phyloP scores from a whole-genome alignment of 164 flowering plant species.

The Stephania yunnanensis region DNA sequence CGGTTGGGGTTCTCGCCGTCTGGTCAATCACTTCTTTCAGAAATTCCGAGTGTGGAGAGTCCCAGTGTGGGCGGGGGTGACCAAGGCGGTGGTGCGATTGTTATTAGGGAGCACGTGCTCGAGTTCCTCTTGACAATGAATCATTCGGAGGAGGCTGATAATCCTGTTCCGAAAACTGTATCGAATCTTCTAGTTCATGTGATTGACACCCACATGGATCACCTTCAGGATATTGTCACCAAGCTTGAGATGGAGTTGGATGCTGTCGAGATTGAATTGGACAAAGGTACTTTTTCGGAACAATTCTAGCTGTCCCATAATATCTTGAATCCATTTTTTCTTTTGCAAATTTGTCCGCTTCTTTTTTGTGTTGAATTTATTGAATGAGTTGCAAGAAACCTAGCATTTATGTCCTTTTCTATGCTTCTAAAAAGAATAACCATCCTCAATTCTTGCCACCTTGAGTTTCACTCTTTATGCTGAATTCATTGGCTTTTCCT shows the following conservation, averaged over 20 bases:
- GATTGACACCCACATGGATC: slow-evolving; percentile 90
- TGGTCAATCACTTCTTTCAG: slow-evolving; percentile 79
- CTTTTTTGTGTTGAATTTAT: too few species aligned
- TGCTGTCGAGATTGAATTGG: slow-evolving; percentile 80
- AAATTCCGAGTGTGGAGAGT: slow-evolving; percentile 80
- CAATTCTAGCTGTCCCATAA: not conserved
- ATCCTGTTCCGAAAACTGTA: slow-evolving; percentile 82
- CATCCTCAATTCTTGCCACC: not conserved
- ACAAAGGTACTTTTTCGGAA: slow-evolving; percentile 50
- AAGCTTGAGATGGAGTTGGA: slow-evolving; percentile 92
- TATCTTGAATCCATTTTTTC: not conserved
- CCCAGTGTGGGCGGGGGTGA: slow-evolving; percentile 37
- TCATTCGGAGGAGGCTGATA: slow-evolving; percentile 97
- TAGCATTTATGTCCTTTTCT: not conserved
- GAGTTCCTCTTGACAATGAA: slow-evolving; percentile 94
- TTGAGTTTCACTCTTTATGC: not conserved
- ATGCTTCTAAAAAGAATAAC: not conserved
- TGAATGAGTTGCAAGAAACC: not conserved
- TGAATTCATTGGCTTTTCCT: not conserved
- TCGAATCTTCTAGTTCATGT: slow-evolving; percentile 86
- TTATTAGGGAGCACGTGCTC: slow-evolving; percentile 88
- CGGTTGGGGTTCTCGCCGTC: slow-evolving; percentile 80
- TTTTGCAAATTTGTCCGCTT: not conserved
- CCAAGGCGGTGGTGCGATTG: slow-evolving; percentile 38
- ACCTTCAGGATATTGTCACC: slow-evolving; percentile 87